Conservation (phyloP, 345 rosid genomes). For the Populus deltoides region DNA sequence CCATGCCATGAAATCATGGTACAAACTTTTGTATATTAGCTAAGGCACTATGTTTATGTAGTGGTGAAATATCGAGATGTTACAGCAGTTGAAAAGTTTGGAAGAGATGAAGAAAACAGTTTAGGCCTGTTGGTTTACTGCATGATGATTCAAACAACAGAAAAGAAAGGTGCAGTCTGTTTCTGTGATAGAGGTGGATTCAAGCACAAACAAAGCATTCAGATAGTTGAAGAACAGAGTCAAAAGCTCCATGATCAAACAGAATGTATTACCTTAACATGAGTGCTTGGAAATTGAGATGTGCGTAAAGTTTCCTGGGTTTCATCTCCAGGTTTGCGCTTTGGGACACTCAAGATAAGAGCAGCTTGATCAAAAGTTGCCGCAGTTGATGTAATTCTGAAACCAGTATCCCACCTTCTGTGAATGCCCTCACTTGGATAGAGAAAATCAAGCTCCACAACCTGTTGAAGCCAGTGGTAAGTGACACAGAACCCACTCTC, state of each 20-base stretch:
- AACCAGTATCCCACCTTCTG: conserved; percentile 40
- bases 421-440: conserved; percentile 47
- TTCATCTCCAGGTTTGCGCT: conserved; percentile 32
- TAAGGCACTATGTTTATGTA: background rate
- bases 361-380: conserved; percentile 43
- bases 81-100: background rate
- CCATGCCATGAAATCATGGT: background rate
- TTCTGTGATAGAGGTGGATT: background rate
- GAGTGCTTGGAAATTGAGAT: conserved; percentile 39
- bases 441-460: conserved; percentile 43
- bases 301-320: conserved; percentile 41
- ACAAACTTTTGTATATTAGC: background rate
- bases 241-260: background rate
- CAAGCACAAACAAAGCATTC: background rate
- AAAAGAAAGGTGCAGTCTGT: background rate
- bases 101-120: background rate
- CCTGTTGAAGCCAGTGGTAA: conserved; percentile 21
- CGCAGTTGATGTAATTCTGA: conserved; percentile 37
- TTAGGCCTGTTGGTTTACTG: background rate
- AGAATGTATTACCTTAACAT: conserved; percentile 32
- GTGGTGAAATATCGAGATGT: background rate
- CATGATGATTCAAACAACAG: background rate
- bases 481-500: background rate
- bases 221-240: background rate
- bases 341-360: conserved; percentile 39